A percentile compares a stretch with the other conserved stretches of the same genome.
Conservation (phyloP, 2,329 filamentous ascomycete species). For the Emmonsiellopsis sp. region DNA sequence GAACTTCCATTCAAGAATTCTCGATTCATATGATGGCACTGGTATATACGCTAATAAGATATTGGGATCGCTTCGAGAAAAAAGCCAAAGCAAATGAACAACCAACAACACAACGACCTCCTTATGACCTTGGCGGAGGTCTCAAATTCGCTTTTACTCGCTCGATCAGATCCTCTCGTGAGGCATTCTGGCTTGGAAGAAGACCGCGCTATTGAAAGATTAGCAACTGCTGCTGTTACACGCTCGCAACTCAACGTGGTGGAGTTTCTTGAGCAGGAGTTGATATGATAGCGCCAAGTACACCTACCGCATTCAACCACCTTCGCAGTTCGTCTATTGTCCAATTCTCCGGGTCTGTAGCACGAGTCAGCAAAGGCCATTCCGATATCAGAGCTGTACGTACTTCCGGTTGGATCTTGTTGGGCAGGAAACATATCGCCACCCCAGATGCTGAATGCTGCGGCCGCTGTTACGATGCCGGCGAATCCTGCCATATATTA, state of each 20-base stretch:
- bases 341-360: constrained; percentile 58
- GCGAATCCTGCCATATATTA: constrained; percentile 54
- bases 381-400: constrained; percentile 20
- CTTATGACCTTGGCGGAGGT: constrained; percentile 25
- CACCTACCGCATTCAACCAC: constrained; percentile 67
- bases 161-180: constrained; percentile 55
- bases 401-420: constrained; percentile 68
- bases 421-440: constrained; percentile 70
- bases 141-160: constrained; percentile 60
- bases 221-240: no score
- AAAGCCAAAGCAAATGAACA: background rate
- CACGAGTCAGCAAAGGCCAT: background rate
- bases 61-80: background rate
- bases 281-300: background rate
- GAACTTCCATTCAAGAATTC: no score
- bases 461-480: constrained; percentile 69
- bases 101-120: background rate
- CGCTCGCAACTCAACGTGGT: background rate
- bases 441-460: constrained; percentile 78
- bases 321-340: constrained; percentile 66
- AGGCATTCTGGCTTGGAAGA: constrained; percentile 49
- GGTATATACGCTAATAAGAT: no score
- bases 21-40: no score
- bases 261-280: background rate
- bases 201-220: constrained; percentile 47